These are phyloP conservation scores for Globisporangium camurandrum DNA, from an alignment of 352 stramenopile species.

Conservation along the genomic window DNA sequence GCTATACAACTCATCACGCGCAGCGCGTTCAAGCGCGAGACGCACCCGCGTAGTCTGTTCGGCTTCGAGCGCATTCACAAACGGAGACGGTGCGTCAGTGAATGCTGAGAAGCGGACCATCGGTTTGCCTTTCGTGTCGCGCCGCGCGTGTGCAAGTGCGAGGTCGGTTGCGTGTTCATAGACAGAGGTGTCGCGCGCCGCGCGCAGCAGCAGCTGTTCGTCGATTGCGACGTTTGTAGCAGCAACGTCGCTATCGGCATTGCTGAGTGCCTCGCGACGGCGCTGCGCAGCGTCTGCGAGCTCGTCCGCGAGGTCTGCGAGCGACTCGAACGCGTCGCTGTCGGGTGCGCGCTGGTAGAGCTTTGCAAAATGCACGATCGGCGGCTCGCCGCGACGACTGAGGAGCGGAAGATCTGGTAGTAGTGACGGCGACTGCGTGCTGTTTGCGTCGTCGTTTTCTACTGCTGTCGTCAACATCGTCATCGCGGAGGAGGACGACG, in stretches of 20 bases:
- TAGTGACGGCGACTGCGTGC: background rate
- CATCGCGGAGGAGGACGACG: too few relatives aligned
- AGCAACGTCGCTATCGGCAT: constrained; percentile 9
- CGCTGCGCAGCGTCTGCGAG: constrained; percentile 6
- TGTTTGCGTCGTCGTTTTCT: too few relatives aligned
- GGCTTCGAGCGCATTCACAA: too few relatives aligned
- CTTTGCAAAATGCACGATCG: constrained; percentile 47
- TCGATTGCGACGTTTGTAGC: constrained; percentile 26
- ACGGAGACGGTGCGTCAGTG: too few relatives aligned
- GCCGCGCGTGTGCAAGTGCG: too few relatives aligned
- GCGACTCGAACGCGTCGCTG: constrained; percentile 21
- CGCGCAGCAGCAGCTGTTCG: constrained; percentile 57
- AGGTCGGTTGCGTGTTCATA: constrained; percentile 26
- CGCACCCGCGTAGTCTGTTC: too few relatives aligned
- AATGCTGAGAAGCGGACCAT: too few relatives aligned
- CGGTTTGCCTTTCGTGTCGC: too few relatives aligned
- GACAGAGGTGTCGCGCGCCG: constrained; percentile 34
- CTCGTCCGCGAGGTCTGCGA: background rate
- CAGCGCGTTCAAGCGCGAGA: constrained; percentile 15
- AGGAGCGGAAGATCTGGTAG: constrained; percentile 11
- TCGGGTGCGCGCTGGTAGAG: constrained; percentile 62
- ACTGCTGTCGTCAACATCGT: too few relatives aligned
- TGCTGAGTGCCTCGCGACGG: background rate
- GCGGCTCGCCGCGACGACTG: constrained; percentile 3
- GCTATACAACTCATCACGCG: constrained; percentile 60